These are phyloP conservation scores for Pezizomycotina sp. DNA, from an alignment of 2,329 filamentous ascomycete species.

Conservation along the genomic window DNA sequence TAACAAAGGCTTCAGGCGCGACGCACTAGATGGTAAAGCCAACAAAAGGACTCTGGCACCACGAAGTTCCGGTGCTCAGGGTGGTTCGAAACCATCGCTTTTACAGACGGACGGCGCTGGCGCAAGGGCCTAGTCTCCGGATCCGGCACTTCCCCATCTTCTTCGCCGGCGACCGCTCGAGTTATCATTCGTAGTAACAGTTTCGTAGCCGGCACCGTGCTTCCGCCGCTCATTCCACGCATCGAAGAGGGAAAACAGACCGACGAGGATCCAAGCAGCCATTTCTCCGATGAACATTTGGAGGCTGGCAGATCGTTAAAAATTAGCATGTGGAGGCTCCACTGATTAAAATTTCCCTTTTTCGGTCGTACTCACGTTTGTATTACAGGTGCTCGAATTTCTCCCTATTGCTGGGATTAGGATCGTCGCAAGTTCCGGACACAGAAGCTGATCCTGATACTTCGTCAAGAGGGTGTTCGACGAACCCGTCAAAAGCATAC, in stretches of 20 bases:
- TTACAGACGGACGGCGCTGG: conserved; percentile 35
- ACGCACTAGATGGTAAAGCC: conserved; percentile 50
- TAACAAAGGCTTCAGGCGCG: not conserved
- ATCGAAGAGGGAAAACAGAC: conserved; percentile 47
- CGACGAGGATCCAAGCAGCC: conserved; percentile 87
- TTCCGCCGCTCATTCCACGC: conserved; percentile 30
- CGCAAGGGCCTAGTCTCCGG: too few relatives aligned
- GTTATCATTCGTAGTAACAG: conserved; percentile 39
- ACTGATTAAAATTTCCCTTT: not conserved
- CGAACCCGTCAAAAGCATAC: conserved; percentile 34
- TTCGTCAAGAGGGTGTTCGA: conserved; percentile 93
- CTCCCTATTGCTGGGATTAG: conserved; percentile 46
- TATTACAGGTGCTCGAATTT: conserved; percentile 89
- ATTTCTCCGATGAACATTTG: conserved; percentile 98
- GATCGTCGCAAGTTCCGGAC: conserved; percentile 69
- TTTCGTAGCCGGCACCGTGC: conserved; percentile 47
- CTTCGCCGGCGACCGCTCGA: conserved; percentile 33
- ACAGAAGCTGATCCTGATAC: conserved; percentile 98
- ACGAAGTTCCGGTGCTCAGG: conserved; percentile 44
- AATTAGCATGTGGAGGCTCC: not conserved
- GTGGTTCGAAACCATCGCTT: conserved; percentile 37
- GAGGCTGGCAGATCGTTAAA: conserved; percentile 31
- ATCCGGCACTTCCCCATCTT: too few relatives aligned
- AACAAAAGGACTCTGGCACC: conserved; percentile 60
- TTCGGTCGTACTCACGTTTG: conserved; percentile 45